A percentile compares a stretch with the other conserved stretches of the same genome.
phyloP scores from a whole-genome alignment of 495 filamentous ascomycete species.

The Pseudomonodictys pantanalensis region DNA sequence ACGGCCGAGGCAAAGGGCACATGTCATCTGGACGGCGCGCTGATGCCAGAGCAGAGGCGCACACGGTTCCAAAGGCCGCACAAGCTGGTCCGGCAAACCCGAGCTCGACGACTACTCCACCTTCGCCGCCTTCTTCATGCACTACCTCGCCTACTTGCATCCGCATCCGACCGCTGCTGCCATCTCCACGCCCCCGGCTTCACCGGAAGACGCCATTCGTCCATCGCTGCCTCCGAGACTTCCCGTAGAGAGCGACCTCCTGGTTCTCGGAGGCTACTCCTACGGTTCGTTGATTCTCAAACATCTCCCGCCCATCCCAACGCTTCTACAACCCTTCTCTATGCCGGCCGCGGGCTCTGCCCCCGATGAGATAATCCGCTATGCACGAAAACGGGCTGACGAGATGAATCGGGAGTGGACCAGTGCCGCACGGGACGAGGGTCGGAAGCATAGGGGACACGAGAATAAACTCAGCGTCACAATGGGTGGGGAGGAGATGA shows the following conservation, averaged over 20 bases:
- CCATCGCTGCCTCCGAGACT: too few relatives aligned
- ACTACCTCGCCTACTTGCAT: conserved; percentile 58
- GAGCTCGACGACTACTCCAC: conserved; percentile 80
- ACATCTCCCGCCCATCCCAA: conserved; percentile 60
- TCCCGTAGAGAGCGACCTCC: background rate
- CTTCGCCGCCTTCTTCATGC: conserved; percentile 70
- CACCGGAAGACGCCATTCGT: too few relatives aligned
- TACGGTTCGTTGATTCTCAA: conserved; percentile 82
- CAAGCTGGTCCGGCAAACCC: conserved; percentile 78
- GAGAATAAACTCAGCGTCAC: conserved; percentile 17
- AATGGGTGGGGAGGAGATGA: conserved; percentile 42
- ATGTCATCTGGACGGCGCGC: background rate
- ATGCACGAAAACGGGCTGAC: conserved; percentile 61
- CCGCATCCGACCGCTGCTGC: conserved; percentile 2
- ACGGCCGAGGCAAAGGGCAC: conserved; percentile 7
- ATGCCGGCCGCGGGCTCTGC: conserved; percentile 50
- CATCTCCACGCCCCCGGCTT: conserved; percentile 12
- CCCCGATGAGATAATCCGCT: conserved; percentile 62
- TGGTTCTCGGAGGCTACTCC: conserved; percentile 78
- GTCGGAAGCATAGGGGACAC: conserved; percentile 22
- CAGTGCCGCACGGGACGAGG: conserved; percentile 28
- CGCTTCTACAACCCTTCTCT: conserved; percentile 59
- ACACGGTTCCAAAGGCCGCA: conserved; percentile 66
- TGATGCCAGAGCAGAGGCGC: conserved; percentile 61
- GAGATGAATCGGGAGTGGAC: conserved; percentile 48